A percentile compares a stretch with the other conserved stretches of the same genome.
Evolutionary conservation across 352 stramenopile species (phyloP).

Genomic region (Globisporangium carolinianum): DNA sequence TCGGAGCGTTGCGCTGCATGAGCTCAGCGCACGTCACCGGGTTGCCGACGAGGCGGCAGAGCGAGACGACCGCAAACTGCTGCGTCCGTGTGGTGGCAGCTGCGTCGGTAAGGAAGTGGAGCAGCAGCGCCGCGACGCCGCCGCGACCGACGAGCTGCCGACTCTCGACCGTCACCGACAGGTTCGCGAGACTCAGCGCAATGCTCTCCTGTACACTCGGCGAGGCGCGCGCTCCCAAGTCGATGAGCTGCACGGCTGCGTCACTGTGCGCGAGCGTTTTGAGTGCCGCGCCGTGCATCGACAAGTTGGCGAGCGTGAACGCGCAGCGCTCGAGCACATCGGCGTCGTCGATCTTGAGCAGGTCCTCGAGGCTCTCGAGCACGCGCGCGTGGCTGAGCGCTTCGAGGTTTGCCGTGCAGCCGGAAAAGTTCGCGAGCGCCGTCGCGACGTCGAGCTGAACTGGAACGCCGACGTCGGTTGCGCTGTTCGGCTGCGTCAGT

Average conservation of each 20-base stretch:
- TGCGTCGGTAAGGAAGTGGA: slow-evolving; percentile 55
- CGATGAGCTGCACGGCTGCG: slow-evolving; percentile 55
- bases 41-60: slow-evolving; percentile 64
- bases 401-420: slow-evolving; percentile 59
- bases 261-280: slow-evolving; percentile 65
- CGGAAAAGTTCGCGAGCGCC: slow-evolving; percentile 77
- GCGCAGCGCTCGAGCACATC: slow-evolving; percentile 62
- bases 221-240: slow-evolving; percentile 42
- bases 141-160: slow-evolving; percentile 50
- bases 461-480: slow-evolving; percentile 14
- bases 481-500: slow-evolving; percentile 26
- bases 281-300: slow-evolving; percentile 45
- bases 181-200: slow-evolving; percentile 65
- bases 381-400: slow-evolving; percentile 54
- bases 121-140: slow-evolving; percentile 57
- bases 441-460: slow-evolving; percentile 61
- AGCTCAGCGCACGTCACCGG: slow-evolving; percentile 49
- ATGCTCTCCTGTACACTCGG: slow-evolving; percentile 72
- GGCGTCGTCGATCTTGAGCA: slow-evolving; percentile 69
- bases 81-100: slow-evolving; percentile 32
- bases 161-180: slow-evolving; percentile 53
- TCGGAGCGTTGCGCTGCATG: slow-evolving; percentile 58
- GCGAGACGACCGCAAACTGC: slow-evolving; percentile 59
- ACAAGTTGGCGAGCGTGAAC: slow-evolving; percentile 72
- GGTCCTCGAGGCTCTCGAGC: slow-evolving; percentile 64